These are phyloP conservation scores for Excoecaria cochinchinensis DNA, from an alignment of 345 rosid species.

Conservation along the genomic window DNA sequence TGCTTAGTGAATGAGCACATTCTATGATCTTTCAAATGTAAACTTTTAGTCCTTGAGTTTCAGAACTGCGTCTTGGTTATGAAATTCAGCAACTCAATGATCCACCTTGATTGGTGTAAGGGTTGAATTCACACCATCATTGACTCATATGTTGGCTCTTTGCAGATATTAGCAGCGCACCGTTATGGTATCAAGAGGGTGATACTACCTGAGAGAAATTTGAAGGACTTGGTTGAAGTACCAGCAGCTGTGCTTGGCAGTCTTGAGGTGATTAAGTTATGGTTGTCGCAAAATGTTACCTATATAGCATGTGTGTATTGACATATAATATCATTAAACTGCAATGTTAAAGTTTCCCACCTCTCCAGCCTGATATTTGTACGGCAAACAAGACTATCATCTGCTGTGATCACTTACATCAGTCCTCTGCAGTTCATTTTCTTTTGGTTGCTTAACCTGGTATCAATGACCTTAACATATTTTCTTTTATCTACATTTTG, in stretches of 20 bases:
- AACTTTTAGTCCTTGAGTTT: neutral
- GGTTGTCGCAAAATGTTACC: neutral
- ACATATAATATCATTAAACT: too few relatives aligned
- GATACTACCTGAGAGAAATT: slow-evolving; percentile 88
- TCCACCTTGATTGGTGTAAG: neutral
- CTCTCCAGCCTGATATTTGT: neutral
- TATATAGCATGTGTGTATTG: too few relatives aligned
- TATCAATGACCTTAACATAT: neutral
- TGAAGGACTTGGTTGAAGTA: slow-evolving; percentile 94
- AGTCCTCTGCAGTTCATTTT: neutral
- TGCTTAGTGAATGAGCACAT: neutral
- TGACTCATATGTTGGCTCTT: slow-evolving; percentile 4
- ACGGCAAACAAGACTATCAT: neutral
- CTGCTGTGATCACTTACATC: neutral
- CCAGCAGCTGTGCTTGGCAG: slow-evolving; percentile 77
- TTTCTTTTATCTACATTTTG: neutral
- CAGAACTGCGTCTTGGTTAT: neutral
- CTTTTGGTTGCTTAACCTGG: neutral
- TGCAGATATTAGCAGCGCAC: slow-evolving; percentile 95
- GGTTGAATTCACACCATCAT: neutral
- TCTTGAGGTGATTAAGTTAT: slow-evolving; percentile 64
- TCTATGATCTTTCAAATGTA: neutral
- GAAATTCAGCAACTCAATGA: neutral
- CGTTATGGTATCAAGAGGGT: slow-evolving; percentile 89
- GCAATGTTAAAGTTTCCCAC: neutral